Evolutionary conservation across 1,284 basidiomycete species (phyloP).

Genomic region (Rhodotorula sp.): DNA sequence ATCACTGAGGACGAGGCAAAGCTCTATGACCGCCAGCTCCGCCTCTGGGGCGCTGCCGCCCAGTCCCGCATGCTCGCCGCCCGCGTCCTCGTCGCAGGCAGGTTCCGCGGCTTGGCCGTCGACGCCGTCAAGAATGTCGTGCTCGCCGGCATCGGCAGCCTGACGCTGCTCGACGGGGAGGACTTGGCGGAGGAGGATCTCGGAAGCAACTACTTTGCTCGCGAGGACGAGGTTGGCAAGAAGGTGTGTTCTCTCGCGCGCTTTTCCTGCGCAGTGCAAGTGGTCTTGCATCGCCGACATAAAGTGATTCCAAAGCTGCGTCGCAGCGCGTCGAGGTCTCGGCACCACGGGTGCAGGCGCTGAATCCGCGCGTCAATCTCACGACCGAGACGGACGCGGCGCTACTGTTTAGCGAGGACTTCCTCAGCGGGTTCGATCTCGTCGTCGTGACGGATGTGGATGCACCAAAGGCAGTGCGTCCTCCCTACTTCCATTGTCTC

Average conservation of each 20-base stretch:
- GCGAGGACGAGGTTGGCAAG: slow-evolving; percentile 86
- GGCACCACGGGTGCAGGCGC: slow-evolving; percentile 75
- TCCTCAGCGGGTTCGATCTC: slow-evolving; percentile 54
- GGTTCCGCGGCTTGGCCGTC: slow-evolving; percentile 80
- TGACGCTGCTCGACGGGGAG: slow-evolving; percentile 61
- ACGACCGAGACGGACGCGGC: slow-evolving; percentile 61
- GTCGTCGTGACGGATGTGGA: slow-evolving; percentile 47
- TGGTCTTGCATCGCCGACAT: no score
- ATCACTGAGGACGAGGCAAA: slow-evolving; percentile 69
- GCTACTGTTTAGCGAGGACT: slow-evolving; percentile 49
- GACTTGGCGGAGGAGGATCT: slow-evolving; percentile 68
- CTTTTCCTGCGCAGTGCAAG: no score
- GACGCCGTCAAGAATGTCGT: slow-evolving; percentile 91
- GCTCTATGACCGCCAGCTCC: slow-evolving; percentile 85
- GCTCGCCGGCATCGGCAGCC: slow-evolving; percentile 60
- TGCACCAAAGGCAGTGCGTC: slow-evolving; percentile 65
- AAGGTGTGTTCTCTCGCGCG: slow-evolving; percentile 59
- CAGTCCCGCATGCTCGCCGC: slow-evolving; percentile 91
- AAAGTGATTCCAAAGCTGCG: not conserved
- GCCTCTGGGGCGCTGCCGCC: slow-evolving; percentile 95
- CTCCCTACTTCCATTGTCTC: not conserved
- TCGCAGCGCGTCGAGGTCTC: slow-evolving; percentile 80
- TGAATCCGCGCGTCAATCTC: slow-evolving; percentile 89
- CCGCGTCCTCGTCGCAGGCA: slow-evolving; percentile 77
- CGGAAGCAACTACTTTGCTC: slow-evolving; percentile 88